These are phyloP conservation scores for Phalaenopsis equestris DNA, from an alignment of 106 monocot genomes.

Conservation along the genomic window DNA sequence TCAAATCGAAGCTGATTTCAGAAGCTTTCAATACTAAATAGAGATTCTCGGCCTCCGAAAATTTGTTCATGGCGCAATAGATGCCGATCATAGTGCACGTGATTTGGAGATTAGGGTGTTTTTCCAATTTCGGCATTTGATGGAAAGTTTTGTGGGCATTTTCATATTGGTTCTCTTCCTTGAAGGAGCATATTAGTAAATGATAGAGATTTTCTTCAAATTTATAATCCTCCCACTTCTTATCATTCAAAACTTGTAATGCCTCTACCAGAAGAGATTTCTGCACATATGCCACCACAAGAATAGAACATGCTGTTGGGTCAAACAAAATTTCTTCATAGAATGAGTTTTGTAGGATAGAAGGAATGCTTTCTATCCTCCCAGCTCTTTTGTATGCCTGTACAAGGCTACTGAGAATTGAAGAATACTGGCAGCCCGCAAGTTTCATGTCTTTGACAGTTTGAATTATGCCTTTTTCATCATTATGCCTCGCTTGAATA, in stretches of 20 bases:
- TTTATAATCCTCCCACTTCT: conserved; percentile 63
- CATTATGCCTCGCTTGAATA: conserved; percentile 69
- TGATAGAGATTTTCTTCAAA: conserved; percentile 88
- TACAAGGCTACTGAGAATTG: conserved; percentile 61
- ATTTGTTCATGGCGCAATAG: conserved; percentile 43
- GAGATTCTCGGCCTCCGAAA: conserved; percentile 62
- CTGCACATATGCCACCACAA: conserved; percentile 59
- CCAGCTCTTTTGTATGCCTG: conserved; percentile 76
- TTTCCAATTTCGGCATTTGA: conserved; percentile 49
- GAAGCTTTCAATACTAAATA: conserved; percentile 55
- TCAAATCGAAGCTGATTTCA: conserved; percentile 52
- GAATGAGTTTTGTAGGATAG: conserved; percentile 47
- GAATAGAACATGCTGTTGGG: conserved; percentile 71
- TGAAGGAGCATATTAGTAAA: conserved; percentile 89
- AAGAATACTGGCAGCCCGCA: conserved; percentile 52
- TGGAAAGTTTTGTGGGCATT: conserved; percentile 52
- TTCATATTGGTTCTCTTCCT: conserved; percentile 57
- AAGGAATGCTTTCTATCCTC: conserved; percentile 36
- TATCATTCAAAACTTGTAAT: conserved; percentile 45
- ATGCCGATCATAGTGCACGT: conserved; percentile 85
- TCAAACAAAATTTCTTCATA: conserved; percentile 66
- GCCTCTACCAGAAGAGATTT: conserved; percentile 62
- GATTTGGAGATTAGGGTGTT: conserved; percentile 66
- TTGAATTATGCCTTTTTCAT: conserved; percentile 39
- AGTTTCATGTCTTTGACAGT: conserved; percentile 67